These are phyloP conservation scores for Plasmodium billcollinsi DNA, from an alignment of 169 alveolate species.

Conservation along the genomic window DNA sequence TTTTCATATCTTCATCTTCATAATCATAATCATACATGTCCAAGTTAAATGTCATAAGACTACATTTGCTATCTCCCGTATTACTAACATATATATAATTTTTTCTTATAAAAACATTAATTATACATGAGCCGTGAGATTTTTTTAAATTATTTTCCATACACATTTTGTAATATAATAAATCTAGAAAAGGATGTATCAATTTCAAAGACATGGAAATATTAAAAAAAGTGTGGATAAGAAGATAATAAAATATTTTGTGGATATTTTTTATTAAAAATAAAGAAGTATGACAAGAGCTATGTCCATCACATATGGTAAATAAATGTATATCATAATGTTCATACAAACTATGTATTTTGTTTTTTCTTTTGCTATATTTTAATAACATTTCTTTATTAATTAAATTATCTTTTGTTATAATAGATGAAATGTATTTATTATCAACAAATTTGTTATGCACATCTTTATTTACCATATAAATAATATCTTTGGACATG, in stretches of 20 bases:
- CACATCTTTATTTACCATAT: too few species aligned
- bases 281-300: constrained; percentile 41
- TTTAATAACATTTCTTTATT: background rate
- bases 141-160: background rate
- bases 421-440: too few species aligned
- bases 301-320: constrained; percentile 74
- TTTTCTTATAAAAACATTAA: constrained; percentile 31
- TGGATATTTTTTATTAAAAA: constrained; percentile 55
- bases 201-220: constrained; percentile 31
- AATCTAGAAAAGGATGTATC: constrained; percentile 42
- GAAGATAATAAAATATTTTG: constrained; percentile 45
- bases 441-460: too few species aligned
- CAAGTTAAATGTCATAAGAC: constrained; percentile 38
- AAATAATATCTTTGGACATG: too few species aligned
- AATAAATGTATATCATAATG: constrained; percentile 67
- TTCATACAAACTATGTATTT: background rate
- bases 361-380: background rate
- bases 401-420: too few species aligned
- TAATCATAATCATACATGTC: constrained; percentile 33
- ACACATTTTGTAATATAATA: constrained; percentile 24
- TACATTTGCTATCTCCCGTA: constrained; percentile 73
- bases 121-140: constrained; percentile 47
- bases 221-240: constrained; percentile 60
- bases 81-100: constrained; percentile 59
- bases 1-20: background rate